A percentile compares a stretch with the other conserved stretches of the same genome.
phyloP scores from a whole-genome alignment of 2,329 filamentous ascomycete genomes.

The Clarireedia paspali region DNA sequence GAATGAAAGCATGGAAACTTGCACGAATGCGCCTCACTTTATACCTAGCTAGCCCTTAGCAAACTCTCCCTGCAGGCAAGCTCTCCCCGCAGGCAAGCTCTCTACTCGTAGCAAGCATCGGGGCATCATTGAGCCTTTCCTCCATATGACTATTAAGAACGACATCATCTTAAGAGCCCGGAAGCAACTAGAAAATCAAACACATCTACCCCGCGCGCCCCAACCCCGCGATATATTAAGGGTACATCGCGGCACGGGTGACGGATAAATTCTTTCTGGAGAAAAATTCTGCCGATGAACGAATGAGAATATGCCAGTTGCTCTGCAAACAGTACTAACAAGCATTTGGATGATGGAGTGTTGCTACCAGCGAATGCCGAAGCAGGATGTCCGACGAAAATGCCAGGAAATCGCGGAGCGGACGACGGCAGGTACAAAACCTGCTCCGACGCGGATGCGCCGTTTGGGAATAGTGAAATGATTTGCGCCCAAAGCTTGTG shows the following conservation, averaged over 20 bases:
- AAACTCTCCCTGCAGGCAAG: too few relatives aligned
- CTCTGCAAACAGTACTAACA: too few relatives aligned
- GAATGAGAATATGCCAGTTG: background rate
- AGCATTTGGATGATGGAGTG: too few relatives aligned
- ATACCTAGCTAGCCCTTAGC: too few relatives aligned
- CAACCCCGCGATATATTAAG: background rate
- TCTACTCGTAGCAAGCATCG: background rate
- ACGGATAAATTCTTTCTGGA: background rate
- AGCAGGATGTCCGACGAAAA: too few relatives aligned
- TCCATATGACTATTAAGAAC: background rate
- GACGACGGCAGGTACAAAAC: too few relatives aligned
- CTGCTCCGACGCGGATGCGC: too few relatives aligned
- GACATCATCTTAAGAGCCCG: background rate
- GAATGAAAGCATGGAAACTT: background rate
- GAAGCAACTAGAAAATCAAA: background rate
- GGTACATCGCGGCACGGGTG: background rate
- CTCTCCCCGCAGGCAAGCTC: background rate
- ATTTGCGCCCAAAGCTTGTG: background rate
- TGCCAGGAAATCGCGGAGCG: too few relatives aligned
- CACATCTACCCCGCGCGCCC: background rate
- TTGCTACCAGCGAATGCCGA: too few relatives aligned
- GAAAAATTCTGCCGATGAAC: background rate
- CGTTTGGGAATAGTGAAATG: too few relatives aligned
- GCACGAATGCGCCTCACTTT: background rate
- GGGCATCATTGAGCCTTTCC: background rate